Evolutionary conservation across 2,329 filamentous ascomycete genomes (phyloP).

Genomic region (Neonectria magnoliae): DNA sequence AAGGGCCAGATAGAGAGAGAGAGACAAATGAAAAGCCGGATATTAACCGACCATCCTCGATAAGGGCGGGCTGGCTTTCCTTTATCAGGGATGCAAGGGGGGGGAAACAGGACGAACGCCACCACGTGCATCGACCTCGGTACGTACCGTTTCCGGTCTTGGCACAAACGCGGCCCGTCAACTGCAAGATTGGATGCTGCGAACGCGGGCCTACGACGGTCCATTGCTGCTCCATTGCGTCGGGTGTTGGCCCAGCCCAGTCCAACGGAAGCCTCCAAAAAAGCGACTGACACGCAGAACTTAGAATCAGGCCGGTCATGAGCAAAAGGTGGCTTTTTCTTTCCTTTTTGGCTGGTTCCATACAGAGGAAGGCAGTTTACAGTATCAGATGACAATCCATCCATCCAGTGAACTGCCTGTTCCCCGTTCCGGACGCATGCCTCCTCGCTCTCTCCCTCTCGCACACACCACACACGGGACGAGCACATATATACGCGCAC

Average conservation of each 20-base stretch:
- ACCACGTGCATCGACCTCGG: background rate
- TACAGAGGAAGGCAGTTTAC: background rate
- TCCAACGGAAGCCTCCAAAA: background rate
- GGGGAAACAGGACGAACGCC: background rate
- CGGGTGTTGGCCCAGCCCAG: background rate
- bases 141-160: background rate
- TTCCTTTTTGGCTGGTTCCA: background rate
- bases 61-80: conserved; percentile 20
- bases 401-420: background rate
- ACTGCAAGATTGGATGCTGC: too few relatives aligned
- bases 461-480: background rate
- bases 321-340: background rate
- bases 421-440: background rate
- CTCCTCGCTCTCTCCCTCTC: background rate
- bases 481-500: background rate
- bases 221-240: too few relatives aligned
- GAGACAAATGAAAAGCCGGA: conserved; percentile 27
- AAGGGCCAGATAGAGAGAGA: background rate
- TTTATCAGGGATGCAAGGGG: background rate
- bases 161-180: background rate
- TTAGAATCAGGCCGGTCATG: background rate
- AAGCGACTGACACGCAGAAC: background rate
- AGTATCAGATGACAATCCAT: background rate
- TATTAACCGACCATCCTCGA: conserved; percentile 34
- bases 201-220: too few relatives aligned